Conservation (phyloP, 768 basidiomycete species). For the Nevesoporus exiguus region DNA sequence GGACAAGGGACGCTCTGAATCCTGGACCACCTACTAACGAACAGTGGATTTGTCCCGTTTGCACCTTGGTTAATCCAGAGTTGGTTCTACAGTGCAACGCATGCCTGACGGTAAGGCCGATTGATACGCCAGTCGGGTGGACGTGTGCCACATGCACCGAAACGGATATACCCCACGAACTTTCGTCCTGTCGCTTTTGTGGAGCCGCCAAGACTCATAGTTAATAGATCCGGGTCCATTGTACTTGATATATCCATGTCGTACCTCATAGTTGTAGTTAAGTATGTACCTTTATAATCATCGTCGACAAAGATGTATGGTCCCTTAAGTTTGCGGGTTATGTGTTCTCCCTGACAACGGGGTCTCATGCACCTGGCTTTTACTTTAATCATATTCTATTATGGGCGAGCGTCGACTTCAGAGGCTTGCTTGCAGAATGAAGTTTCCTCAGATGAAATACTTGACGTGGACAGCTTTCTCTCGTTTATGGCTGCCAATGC, state of each 20-base stretch:
- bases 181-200: constrained; percentile 76
- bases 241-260: neutral
- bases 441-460: too few species aligned
- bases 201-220: constrained; percentile 56
- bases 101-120: constrained; percentile 45
- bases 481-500: too few species aligned
- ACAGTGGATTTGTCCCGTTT: constrained; percentile 54
- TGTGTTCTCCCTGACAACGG: too few species aligned
- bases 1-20: neutral
- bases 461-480: too few species aligned
- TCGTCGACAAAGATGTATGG: too few species aligned
- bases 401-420: too few species aligned
- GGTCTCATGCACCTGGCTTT: too few species aligned
- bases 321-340: too few species aligned
- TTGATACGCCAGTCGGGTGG: constrained; percentile 48
- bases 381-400: too few species aligned
- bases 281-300: neutral
- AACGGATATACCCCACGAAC: constrained; percentile 54
- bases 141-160: constrained; percentile 63
- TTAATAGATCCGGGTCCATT: neutral
- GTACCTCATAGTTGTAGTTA: neutral
- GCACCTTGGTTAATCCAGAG: constrained; percentile 63
- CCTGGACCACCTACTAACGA: neutral
- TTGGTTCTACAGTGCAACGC: constrained; percentile 55
- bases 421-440: too few species aligned